A percentile compares a stretch with the other conserved stretches of the same genome.
phyloP scores from a whole-genome alignment of 75 land plant genomes.

The Selaginella tamariscina region DNA sequence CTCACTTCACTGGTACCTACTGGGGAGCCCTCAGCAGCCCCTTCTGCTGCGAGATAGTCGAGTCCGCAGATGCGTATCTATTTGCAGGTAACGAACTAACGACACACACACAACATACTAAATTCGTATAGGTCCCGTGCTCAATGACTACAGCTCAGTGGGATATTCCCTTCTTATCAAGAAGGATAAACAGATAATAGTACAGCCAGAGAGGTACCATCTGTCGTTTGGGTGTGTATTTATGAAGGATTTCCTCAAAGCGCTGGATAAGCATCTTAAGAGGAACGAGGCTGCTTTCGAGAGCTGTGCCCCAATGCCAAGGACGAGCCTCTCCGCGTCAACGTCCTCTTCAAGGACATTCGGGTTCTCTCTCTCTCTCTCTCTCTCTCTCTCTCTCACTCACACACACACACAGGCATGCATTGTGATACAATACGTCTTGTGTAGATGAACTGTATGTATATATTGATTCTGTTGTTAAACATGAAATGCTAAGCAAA shows the following conservation, averaged over 20 bases:
- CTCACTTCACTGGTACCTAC: neutral
- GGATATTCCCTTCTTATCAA: slow-evolving; percentile 10
- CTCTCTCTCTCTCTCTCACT: neutral
- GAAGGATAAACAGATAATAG: slow-evolving; percentile 1
- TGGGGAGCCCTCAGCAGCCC: slow-evolving; percentile 13
- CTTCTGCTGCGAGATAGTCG: slow-evolving; percentile 42
- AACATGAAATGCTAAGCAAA: neutral
- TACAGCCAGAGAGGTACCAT: slow-evolving; percentile 8
- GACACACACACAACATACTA: no score
- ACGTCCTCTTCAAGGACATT: neutral
- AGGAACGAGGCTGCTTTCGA: slow-evolving; percentile 8
- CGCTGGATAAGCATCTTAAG: slow-evolving; percentile 14
- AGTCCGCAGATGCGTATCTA: slow-evolving; percentile 67
- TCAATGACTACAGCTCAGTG: slow-evolving; percentile 31
- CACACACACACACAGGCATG: neutral
- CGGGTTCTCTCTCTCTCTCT: no score
- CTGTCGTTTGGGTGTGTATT: slow-evolving; percentile 18
- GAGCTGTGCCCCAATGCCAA: neutral
- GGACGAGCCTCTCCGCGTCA: neutral
- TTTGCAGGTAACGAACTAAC: no score
- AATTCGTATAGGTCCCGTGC: no score
- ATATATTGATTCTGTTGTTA: no score
- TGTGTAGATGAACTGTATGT: no score
- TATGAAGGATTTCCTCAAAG: slow-evolving; percentile 24
- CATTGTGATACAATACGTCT: no score